Percentiles rank a stretch among this genome's conserved stretches.
Conservation (phyloP, 148 eudicot genomes). For the Arctostaphylos glauca region DNA sequence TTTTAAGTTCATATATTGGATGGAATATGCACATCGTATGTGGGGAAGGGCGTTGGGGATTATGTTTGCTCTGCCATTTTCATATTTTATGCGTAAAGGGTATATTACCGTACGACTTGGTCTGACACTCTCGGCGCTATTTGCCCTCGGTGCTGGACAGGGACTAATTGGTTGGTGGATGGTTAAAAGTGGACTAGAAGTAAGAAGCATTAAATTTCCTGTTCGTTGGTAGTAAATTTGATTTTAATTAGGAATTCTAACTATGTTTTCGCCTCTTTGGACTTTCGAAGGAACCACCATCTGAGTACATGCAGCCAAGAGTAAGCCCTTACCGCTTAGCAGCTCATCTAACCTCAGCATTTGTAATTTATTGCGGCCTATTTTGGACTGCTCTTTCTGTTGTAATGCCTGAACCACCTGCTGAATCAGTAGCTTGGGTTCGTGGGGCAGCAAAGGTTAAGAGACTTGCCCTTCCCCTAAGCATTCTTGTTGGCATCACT, state of each 20-base stretch:
- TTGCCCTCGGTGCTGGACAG: constrained; percentile 96
- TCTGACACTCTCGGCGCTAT: constrained; percentile 71
- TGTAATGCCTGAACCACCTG: constrained; percentile 98
- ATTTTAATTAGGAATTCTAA: not conserved
- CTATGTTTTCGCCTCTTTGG: not conserved
- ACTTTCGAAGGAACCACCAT: constrained; percentile 63
- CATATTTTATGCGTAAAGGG: constrained; percentile 86
- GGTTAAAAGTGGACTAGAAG: constrained; percentile 99
- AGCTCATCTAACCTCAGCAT: constrained; percentile 96
- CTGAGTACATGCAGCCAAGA: constrained; percentile 83
- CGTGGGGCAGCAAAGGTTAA: constrained; percentile 87
- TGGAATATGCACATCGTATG: constrained; percentile 99
- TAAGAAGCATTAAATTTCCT: constrained; percentile 20
- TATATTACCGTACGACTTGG: constrained; percentile 81
- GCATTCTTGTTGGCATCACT: constrained; percentile 85
- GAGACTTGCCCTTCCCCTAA: constrained; percentile 78
- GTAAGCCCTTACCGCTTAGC: constrained; percentile 97
- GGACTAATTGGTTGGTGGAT: constrained; percentile 99
- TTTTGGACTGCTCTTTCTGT: constrained; percentile 97
- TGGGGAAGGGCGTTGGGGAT: constrained; percentile 99
- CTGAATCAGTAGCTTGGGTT: constrained; percentile 90
- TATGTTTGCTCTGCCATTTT: constrained; percentile 96
- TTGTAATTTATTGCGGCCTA: constrained; percentile 79
- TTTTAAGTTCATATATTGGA: constrained; percentile 96
- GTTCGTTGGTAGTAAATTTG: not conserved